phyloP scores from a whole-genome alignment of 164 flowering plant genomes.

The Berberis thunbergii region DNA sequence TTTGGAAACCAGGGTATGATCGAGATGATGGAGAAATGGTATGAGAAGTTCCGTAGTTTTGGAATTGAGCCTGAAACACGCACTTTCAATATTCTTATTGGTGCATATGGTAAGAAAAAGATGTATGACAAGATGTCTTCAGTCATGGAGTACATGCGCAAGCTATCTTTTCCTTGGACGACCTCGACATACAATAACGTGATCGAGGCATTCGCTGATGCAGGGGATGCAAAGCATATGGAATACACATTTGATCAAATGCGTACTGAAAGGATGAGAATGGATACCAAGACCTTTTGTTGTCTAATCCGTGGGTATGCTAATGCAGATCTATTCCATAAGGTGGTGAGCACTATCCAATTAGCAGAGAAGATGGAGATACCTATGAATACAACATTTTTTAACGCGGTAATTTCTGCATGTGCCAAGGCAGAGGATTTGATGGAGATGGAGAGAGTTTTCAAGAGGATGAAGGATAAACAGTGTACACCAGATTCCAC shows the following conservation, averaged over 20 bases:
- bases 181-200: slow-evolving; percentile 91
- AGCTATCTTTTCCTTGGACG: slow-evolving; percentile 89
- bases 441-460: slow-evolving; percentile 94
- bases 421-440: slow-evolving; percentile 89
- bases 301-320: slow-evolving; percentile 87
- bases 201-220: slow-evolving; percentile 86
- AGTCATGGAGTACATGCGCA: slow-evolving; percentile 96
- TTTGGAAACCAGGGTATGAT: slow-evolving; percentile 85
- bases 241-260: slow-evolving; percentile 91
- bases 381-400: slow-evolving; percentile 65
- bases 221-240: slow-evolving; percentile 85
- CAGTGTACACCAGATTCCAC: slow-evolving; percentile 39
- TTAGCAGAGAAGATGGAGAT: slow-evolving; percentile 83
- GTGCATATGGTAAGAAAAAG: slow-evolving; percentile 83
- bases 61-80: slow-evolving; percentile 95
- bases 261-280: slow-evolving; percentile 84
- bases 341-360: slow-evolving; percentile 62
- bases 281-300: slow-evolving; percentile 87
- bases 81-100: slow-evolving; percentile 83
- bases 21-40: slow-evolving; percentile 93
- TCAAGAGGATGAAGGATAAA: slow-evolving; percentile 65
- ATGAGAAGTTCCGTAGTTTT: slow-evolving; percentile 79
- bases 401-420: slow-evolving; percentile 75
- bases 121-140: slow-evolving; percentile 61
- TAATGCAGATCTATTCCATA: slow-evolving; percentile 76